Percentiles rank a stretch among this genome's conserved stretches.
Evolutionary conservation across 1,284 basidiomycete species (phyloP).

Genomic region (Tremellales sp.): DNA sequence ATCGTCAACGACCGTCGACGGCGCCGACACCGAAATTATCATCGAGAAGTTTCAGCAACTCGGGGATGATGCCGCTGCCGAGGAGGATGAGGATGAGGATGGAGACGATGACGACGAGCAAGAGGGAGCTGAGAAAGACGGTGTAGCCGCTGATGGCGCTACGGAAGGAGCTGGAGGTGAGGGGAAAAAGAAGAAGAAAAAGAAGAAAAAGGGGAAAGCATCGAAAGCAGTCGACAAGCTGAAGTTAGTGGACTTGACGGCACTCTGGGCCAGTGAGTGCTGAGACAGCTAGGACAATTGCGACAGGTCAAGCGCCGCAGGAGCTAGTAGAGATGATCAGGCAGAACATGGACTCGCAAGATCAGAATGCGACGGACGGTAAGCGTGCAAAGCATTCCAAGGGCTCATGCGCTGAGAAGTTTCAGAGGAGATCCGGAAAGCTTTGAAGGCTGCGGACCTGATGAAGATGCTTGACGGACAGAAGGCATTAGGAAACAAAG

Average conservation of each 20-base stretch:
- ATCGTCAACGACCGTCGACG: conserved; percentile 9
- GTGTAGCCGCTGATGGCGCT: conserved; percentile 12
- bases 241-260: conserved; percentile 25
- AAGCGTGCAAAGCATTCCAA: not conserved
- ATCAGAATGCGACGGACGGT: conserved; percentile 33
- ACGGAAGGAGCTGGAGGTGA: conserved; percentile 18
- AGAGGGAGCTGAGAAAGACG: conserved; percentile 16
- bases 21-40: conserved; percentile 21
- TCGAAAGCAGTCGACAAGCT: conserved; percentile 43
- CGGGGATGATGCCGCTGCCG: conserved; percentile 19
- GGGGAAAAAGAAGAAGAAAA: conserved; percentile 33
- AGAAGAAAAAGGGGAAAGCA: conserved; percentile 48
- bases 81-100: conserved; percentile 22
- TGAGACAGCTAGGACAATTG: conserved; percentile 24
- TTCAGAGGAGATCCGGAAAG: conserved; percentile 44
- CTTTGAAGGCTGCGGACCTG: conserved; percentile 46
- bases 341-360: conserved; percentile 33
- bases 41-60: conserved; percentile 34
- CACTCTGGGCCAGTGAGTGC: not conserved
- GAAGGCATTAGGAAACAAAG: conserved; percentile 40
- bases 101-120: conserved; percentile 25
- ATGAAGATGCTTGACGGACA: conserved; percentile 49
- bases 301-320: conserved; percentile 36
- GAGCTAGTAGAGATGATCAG: conserved; percentile 41
- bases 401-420: not conserved